Evolutionary conservation across 1,284 basidiomycete species (phyloP), one percentile per base, ranked within the genome.

Genomic region (Coniferiporia sulphurascens): DNA sequence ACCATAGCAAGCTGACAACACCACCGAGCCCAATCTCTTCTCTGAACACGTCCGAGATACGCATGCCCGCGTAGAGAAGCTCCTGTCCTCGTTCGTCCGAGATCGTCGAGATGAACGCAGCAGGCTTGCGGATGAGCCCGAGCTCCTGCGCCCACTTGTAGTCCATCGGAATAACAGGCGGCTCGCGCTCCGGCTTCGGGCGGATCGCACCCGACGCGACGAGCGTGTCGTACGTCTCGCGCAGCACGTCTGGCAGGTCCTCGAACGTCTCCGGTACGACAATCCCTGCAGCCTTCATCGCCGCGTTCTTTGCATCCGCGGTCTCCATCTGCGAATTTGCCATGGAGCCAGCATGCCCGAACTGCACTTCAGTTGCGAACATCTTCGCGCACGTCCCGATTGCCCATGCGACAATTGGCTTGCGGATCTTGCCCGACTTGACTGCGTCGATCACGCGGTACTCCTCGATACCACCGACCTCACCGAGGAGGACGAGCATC

Each of bases 91-190:
- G 92, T 83, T 99, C 97, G 78, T 99, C 97, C 61, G 95, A 98
- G 76, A 99, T 99, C 66, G 97, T 98, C 56, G 95, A 98, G 80
- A 99, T 98, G 83, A 99, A 99, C 12, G 96, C 95, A 48, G 96
- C 95, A 45, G 96, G 96, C 80, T 98, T 98, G 72, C 96, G 90
- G 74, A 99, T 95, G 73, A 98, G 88, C 61, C 96, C 96, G 61
- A 98, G 89, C 79, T 98, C 96, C 80, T 93, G 89, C 48, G 96
- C 96, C 96, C 96, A 98, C 82, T 98, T 97, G 89, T 98, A 99
- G 80, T 99, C 96, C 93, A 98, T 96, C 32, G 96, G 96, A 73
- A 98, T 98, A 65, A 92, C 87, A 21, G 96, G 96, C 35, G 95
- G 94, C 45, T 95, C 91, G 60, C 87, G 80, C 79, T 98, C 96